These are phyloP conservation scores for Xylaria flabelliformis DNA, from an alignment of 495 filamentous ascomycete genomes.

Conservation along the genomic window DNA sequence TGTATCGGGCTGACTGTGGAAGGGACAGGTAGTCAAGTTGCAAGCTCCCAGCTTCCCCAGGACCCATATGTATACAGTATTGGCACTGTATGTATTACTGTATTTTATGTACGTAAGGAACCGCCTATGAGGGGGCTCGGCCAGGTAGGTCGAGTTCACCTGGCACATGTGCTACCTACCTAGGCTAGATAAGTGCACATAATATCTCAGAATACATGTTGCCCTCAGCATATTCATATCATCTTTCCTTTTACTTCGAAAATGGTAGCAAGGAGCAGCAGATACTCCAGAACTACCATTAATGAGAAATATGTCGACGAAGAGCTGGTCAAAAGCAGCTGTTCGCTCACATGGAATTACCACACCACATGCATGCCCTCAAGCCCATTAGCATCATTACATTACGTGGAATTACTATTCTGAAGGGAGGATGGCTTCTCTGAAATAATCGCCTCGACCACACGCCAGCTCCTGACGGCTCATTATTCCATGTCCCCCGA, in stretches of 20 bases:
- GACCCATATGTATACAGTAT: neutral
- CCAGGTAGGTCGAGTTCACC: too few relatives aligned
- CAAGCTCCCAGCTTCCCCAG: neutral
- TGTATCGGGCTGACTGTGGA: conserved; percentile 14
- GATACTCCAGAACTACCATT: neutral
- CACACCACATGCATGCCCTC: neutral
- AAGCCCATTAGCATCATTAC: neutral
- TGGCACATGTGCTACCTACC: too few relatives aligned
- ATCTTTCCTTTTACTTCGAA: too few relatives aligned
- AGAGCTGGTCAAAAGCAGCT: neutral
- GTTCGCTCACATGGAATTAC: neutral
- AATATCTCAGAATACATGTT: too few relatives aligned
- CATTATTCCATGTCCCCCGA: neutral
- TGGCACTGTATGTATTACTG: neutral
- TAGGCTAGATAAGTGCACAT: too few relatives aligned
- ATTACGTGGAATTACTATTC: neutral
- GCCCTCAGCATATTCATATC: too few relatives aligned
- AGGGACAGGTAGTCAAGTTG: conserved; percentile 28
- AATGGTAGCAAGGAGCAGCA: neutral
- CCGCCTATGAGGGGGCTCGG: too few relatives aligned
- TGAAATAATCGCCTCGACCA: neutral
- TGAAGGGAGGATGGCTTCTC: neutral
- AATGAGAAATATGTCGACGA: neutral
- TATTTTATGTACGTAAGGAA: too few relatives aligned
- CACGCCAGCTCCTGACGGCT: neutral